phyloP scores from a whole-genome alignment of 1,284 basidiomycete species.

The Leccinum brunneo-olivaceum region DNA sequence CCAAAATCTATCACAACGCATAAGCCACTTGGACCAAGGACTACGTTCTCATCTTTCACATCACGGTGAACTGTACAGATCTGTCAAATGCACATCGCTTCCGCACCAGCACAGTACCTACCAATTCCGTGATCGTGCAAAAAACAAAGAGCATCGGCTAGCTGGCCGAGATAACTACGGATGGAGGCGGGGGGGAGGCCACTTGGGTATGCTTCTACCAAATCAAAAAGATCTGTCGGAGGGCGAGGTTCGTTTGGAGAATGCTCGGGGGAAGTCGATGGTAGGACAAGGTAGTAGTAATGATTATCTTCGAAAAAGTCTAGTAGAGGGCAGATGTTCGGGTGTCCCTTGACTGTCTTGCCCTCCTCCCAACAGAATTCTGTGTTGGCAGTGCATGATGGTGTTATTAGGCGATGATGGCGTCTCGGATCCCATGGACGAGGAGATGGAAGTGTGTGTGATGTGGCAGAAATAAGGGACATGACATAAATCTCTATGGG shows the following conservation, averaged over 20 bases:
- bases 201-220: slow-evolving; percentile 85
- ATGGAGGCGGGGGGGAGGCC: slow-evolving; percentile 76
- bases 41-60: slow-evolving; percentile 97
- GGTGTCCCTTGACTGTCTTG: slow-evolving; percentile 72
- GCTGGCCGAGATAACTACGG: slow-evolving; percentile 86
- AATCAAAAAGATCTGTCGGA: slow-evolving; percentile 87
- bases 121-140: slow-evolving; percentile 87
- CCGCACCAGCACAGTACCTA: slow-evolving; percentile 30
- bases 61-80: slow-evolving; percentile 80
- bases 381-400: slow-evolving; percentile 7
- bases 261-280: slow-evolving; percentile 60
- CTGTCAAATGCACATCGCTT: slow-evolving; percentile 7
- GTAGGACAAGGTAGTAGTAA: slow-evolving; percentile 89
- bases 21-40: slow-evolving; percentile 63
- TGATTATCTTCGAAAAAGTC: slow-evolving; percentile 98
- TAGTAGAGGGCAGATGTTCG: slow-evolving; percentile 87
- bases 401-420: slow-evolving; percentile 7
- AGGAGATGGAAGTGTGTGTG: slow-evolving; percentile 63
- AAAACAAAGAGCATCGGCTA: slow-evolving; percentile 89
- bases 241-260: slow-evolving; percentile 45
- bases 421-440: slow-evolving; percentile 79
- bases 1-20: slow-evolving; percentile 97
- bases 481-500: slow-evolving; percentile 99
- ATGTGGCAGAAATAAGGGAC: slow-evolving; percentile 77
- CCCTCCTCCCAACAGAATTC: slow-evolving; percentile 59